Evolutionary conservation across 2,329 filamentous ascomycete species (phyloP).

Genomic region (Sclerotinia nivalis): DNA sequence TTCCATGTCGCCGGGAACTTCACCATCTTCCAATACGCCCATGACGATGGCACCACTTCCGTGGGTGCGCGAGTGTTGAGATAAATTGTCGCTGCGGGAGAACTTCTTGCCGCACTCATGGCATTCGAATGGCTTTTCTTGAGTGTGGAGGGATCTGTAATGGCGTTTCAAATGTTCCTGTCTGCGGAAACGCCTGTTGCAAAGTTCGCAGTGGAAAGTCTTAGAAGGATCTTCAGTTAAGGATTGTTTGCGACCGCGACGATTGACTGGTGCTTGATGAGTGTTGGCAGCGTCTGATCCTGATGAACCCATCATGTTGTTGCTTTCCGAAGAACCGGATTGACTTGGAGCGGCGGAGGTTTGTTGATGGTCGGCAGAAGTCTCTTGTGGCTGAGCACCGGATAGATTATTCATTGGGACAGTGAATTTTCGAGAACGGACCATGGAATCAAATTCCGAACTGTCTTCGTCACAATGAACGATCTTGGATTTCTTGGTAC

Average conservation of each 20-base stretch:
- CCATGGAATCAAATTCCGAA: slow-evolving; percentile 42
- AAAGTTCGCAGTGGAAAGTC: slow-evolving; percentile 95
- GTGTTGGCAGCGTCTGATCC: slow-evolving; percentile 42
- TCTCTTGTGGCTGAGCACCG: slow-evolving; percentile 38
- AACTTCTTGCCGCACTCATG: slow-evolving; percentile 99
- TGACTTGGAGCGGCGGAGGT: slow-evolving; percentile 45
- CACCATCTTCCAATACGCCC: slow-evolving; percentile 76
- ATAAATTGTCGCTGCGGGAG: slow-evolving; percentile 94
- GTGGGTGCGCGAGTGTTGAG: slow-evolving; percentile 93
- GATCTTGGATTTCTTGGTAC: slow-evolving; percentile 57
- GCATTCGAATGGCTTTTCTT: slow-evolving; percentile 98
- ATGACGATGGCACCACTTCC: slow-evolving; percentile 88
- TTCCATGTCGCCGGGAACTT: slow-evolving; percentile 50
- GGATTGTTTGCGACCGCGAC: slow-evolving; percentile 96
- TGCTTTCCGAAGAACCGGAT: slow-evolving; percentile 45
- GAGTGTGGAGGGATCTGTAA: slow-evolving; percentile 96
- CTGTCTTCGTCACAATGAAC: slow-evolving; percentile 41
- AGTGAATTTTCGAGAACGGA: slow-evolving; percentile 42
- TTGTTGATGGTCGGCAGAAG: slow-evolving; percentile 33
- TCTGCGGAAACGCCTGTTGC: slow-evolving; percentile 94
- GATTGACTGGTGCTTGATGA: slow-evolving; percentile 67
- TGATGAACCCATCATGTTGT: slow-evolving; percentile 46
- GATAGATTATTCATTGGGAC: slow-evolving; percentile 40
- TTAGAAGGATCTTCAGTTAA: slow-evolving; percentile 97
- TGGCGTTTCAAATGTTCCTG: slow-evolving; percentile 99